Evolutionary conservation across 1,139 yeast species (phyloP).

Genomic region (Kodamaea anthophila): DNA sequence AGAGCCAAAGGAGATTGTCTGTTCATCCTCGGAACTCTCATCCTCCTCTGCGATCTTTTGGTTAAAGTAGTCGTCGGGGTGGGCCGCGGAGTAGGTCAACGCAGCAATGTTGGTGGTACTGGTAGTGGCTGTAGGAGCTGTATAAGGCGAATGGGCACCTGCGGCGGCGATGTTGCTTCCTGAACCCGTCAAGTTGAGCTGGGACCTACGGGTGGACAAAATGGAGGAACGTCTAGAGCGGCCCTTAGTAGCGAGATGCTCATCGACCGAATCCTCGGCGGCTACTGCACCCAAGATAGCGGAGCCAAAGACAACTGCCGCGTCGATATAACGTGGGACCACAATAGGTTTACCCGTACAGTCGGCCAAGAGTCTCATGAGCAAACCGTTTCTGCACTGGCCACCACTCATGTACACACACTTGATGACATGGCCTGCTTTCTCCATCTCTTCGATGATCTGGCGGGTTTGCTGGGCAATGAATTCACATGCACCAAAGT

Average conservation of each 20-base stretch:
- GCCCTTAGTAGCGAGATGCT: constrained; percentile 26
- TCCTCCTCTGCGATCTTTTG: constrained; percentile 25
- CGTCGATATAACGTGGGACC: constrained; percentile 90
- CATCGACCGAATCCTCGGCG: constrained; percentile 52
- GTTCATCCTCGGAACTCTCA: constrained; percentile 38
- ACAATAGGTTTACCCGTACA: constrained; percentile 90
- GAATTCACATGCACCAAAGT: constrained; percentile 92
- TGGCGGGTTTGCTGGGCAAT: constrained; percentile 97
- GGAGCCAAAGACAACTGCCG: constrained; percentile 94
- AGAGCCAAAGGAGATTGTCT: constrained; percentile 54
- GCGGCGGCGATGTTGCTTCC: constrained; percentile 8
- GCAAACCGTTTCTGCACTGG: constrained; percentile 84
- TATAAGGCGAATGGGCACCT: constrained; percentile 57
- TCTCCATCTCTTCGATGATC: constrained; percentile 78
- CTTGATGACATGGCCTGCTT: constrained; percentile 68
- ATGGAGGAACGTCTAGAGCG: constrained; percentile 36
- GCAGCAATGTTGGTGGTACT: constrained; percentile 52
- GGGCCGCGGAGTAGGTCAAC: constrained; percentile 40
- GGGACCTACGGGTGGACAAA: constrained; percentile 27
- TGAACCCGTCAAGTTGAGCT: constrained; percentile 18
- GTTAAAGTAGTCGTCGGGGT: constrained; percentile 41
- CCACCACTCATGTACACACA: constrained; percentile 93
- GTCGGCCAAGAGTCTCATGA: constrained; percentile 86
- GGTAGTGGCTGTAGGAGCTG: constrained; percentile 67
- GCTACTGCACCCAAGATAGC: constrained; percentile 95